Evolutionary conservation across 1,284 basidiomycete species (phyloP).

Genomic region (Cutaneotrichosporon sp.): DNA sequence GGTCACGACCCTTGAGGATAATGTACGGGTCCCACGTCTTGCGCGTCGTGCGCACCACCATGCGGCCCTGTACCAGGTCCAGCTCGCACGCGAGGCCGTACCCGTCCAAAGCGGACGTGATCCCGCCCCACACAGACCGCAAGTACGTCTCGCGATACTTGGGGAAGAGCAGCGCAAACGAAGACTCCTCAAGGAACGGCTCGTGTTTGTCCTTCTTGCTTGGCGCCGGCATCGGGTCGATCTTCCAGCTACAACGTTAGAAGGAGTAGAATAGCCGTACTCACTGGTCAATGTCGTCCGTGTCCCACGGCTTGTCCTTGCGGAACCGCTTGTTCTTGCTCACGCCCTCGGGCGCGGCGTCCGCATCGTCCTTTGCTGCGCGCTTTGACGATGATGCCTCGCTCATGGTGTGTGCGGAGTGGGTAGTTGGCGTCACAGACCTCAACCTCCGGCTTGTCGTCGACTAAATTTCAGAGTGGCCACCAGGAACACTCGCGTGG

Average conservation of each 20-base stretch:
- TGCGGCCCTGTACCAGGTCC: constrained; percentile 91
- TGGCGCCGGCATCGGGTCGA: constrained; percentile 70
- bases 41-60: constrained; percentile 94
- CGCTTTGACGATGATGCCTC: constrained; percentile 13
- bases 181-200: constrained; percentile 89
- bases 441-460: background rate
- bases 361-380: constrained; percentile 11
- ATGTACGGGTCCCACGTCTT: constrained; percentile 97
- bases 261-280: too few species aligned
- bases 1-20: constrained; percentile 89
- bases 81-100: constrained; percentile 85
- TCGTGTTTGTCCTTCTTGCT: constrained; percentile 51
- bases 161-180: constrained; percentile 96
- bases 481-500: background rate
- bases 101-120: constrained; percentile 78
- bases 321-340: constrained; percentile 83
- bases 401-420: constrained; percentile 1
- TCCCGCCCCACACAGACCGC: constrained; percentile 87
- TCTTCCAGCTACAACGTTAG: constrained; percentile 64
- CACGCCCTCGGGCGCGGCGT: constrained; percentile 17
- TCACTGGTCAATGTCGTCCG: constrained; percentile 95
- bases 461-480: background rate
- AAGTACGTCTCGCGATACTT: constrained; percentile 98
- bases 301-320: constrained; percentile 97
- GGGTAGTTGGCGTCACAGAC: background rate